A percentile compares a stretch with the other conserved stretches of the same genome.
phyloP scores from a whole-genome alignment of 2,329 filamentous ascomycete species.

The Colletotrichum lini region DNA sequence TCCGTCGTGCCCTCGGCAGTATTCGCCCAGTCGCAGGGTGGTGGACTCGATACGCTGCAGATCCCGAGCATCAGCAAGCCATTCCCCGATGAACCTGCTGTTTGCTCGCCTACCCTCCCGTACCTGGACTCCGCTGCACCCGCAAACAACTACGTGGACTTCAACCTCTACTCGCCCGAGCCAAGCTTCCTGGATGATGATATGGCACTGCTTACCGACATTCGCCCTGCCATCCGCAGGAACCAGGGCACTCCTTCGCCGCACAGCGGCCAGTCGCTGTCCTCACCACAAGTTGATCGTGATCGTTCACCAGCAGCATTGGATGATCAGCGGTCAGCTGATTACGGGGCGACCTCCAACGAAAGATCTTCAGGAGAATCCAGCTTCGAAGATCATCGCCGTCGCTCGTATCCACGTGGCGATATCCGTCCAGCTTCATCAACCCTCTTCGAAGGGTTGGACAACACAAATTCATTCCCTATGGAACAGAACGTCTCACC shows the following conservation, averaged over 20 bases:
- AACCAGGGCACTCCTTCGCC: background rate
- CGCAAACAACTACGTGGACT: constrained; percentile 65
- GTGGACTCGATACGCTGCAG: constrained; percentile 4
- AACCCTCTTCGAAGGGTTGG: background rate
- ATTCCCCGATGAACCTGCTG: constrained; percentile 1
- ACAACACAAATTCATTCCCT: background rate
- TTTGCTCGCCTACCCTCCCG: constrained; percentile 51
- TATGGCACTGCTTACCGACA: constrained; percentile 51
- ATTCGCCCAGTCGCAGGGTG: constrained; percentile 41
- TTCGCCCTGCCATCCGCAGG: constrained; percentile 19
- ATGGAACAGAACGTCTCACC: background rate
- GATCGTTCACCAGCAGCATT: background rate
- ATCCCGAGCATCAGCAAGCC: constrained; percentile 17
- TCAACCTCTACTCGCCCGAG: constrained; percentile 68
- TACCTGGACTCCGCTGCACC: constrained; percentile 57
- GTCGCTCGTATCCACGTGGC: background rate
- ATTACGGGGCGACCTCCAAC: background rate
- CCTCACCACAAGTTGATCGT: background rate
- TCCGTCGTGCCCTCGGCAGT: constrained; percentile 52
- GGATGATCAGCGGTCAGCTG: background rate
- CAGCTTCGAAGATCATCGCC: background rate
- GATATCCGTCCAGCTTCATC: background rate
- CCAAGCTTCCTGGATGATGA: constrained; percentile 66
- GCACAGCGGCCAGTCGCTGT: background rate
- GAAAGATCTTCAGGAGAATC: background rate